Evolutionary conservation across 2,329 filamentous ascomycete species (phyloP), one percentile per base, ranked within the genome.

Genomic region (Ustulina deusta): DNA sequence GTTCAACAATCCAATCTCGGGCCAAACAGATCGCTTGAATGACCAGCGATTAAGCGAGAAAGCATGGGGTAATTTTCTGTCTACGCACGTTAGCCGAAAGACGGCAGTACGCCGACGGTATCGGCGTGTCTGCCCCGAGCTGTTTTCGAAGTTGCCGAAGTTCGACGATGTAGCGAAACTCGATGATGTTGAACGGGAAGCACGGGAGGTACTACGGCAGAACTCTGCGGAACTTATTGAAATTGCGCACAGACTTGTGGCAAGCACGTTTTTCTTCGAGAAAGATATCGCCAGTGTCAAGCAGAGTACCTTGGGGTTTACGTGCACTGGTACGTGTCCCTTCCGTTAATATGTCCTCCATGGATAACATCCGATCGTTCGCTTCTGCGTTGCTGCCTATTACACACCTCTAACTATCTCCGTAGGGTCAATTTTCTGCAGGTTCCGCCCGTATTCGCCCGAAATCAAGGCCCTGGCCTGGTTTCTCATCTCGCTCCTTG

Each of bases 241-340:
- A 59, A 73, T 73, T 7, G 77, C 74, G 22, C 77, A 78, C 60
- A 69, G 76, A 25, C 71, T 78, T 11, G 72, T 78, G 2, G 77
- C 76, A 9, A 78, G 77, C 72, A 73, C 74, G 0, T 78, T 78
- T 38, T 78, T 78, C 72, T 78, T 78, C 34, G 76, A 78, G 63
- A 78, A 74, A 64, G 76, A 78, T 10, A 61, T 69, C 6, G 61
- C 69, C 1, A 74, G 75, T 25, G 72, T 77, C 29, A 75, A 75
- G 65, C 75, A 76, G 58, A 72, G 60, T 9, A 34, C 66, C 17
- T 74, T 72, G 2, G 76, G 75, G 1, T 77, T 73, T 56, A 77
- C 67, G 29, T 78, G 76, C 58, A 76, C 75, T 63, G 76, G 76
- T 77, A 74, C 15, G 70, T 49, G 20, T 49, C 36, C 27, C 27